Percentiles rank a stretch among this genome's conserved stretches.
Evolutionary conservation across 257 asterid species (phyloP).

Genomic region (Solanum gandarillasii): DNA sequence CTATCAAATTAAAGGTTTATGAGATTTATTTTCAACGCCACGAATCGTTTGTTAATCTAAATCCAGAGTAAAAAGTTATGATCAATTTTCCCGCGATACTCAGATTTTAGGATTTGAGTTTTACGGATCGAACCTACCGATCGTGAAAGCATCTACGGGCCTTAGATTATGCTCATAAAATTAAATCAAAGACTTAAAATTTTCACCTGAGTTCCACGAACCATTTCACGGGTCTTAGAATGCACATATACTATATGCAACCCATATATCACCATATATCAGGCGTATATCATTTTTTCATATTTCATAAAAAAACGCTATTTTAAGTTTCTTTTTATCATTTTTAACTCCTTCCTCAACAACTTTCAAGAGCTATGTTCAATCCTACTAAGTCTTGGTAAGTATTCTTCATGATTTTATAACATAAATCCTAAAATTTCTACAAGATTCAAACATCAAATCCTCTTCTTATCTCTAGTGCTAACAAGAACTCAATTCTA

Average conservation of each 20-base stretch:
- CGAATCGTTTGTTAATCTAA: too few relatives aligned
- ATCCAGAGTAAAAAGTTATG: not conserved
- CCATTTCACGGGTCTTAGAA: not conserved
- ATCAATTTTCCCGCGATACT: not conserved
- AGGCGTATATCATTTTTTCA: too few relatives aligned
- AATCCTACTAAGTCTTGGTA: not conserved
- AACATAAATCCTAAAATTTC: not conserved
- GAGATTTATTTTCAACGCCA: too few relatives aligned
- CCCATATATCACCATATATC: too few relatives aligned
- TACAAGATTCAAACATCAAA: not conserved
- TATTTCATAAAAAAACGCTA: too few relatives aligned
- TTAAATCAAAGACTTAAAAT: not conserved
- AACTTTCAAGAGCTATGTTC: not conserved
- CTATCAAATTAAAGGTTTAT: too few relatives aligned
- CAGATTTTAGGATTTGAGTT: not conserved
- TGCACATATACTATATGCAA: not conserved
- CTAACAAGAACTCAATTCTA: not conserved
- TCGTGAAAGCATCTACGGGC: not conserved
- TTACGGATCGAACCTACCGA: not conserved
- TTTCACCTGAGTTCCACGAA: not conserved
- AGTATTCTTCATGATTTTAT: not conserved
- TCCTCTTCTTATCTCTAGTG: not conserved
- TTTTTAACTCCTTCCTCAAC: not conserved
- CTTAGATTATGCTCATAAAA: not conserved
- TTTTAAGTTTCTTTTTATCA: too few relatives aligned